Evolutionary conservation across 495 filamentous ascomycete genomes (phyloP), one percentile per base, ranked within the genome.

Genomic region (Polyplosphaeria fusca): DNA sequence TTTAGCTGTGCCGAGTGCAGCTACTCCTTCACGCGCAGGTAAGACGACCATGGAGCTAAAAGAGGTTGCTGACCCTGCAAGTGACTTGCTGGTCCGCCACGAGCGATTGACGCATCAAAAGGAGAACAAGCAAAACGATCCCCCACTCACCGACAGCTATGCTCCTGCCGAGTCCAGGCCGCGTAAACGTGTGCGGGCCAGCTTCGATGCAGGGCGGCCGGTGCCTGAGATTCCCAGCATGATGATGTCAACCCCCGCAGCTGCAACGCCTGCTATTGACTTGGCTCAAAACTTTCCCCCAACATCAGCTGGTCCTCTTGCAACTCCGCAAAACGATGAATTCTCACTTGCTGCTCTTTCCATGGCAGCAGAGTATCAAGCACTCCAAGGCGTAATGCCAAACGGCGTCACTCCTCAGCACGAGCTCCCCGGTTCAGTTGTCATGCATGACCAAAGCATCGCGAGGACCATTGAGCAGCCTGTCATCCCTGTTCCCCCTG

Each of bases 11-110:
- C 61, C 38, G 48, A 57, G 44, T 82, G 80, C 67, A 78, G 76
- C 55, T 80, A 81, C 66, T 78, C 75, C 2, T 82, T 82, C 69
- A 77, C 77, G 56, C 73, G 80, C 61, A 76, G 78, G 79, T 81
- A 67, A 19, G 7, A 20, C 18, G 39, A 42, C 18, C 39, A 9
- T 42, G 9, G 9, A 5, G 5, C 9, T 42, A 61, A 64, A 63
- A 67, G 63, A 62, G 22, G 5, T 7, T 58, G 37, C 59, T 56
- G 28, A 62, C 13, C 11, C 19, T 1, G 0, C 12, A 13, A 62
- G 59, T 42, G 59, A 62, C 32, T 20, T 58, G 1, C 60, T 63
- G 25, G 49, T 58, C 20, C 60, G 55, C 1, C 60, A 63, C 25
- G 53, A 58, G 55, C 47, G 54, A 39, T 26, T 63, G 44, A 55